These are phyloP conservation scores for Papiliotrema nemorosa DNA, from an alignment of 1,284 basidiomycete genomes.

Conservation along the genomic window DNA sequence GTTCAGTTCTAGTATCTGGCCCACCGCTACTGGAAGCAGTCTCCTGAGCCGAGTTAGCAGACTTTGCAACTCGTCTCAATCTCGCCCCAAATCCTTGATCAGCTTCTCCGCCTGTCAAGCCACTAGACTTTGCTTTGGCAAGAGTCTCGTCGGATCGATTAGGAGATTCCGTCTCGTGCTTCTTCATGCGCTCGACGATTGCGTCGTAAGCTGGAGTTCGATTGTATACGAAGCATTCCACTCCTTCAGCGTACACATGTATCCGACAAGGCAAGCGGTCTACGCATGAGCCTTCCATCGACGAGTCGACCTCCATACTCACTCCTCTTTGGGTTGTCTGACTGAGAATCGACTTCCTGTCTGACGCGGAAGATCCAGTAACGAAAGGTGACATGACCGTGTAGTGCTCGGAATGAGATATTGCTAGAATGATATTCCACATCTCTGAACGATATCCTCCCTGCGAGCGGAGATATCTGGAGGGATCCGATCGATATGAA, in stretches of 20 bases:
- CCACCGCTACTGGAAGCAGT: conserved; percentile 3
- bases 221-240: conserved; percentile 90
- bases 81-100: conserved; percentile 9
- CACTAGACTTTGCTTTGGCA: neutral
- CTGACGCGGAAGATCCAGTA: conserved; percentile 80
- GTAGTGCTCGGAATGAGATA: conserved; percentile 74
- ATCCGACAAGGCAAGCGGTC: conserved; percentile 67
- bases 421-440: conserved; percentile 84
- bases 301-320: conserved; percentile 7
- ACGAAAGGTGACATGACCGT: conserved; percentile 80
- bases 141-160: neutral
- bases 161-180: conserved; percentile 23
- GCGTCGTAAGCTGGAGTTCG: conserved; percentile 78
- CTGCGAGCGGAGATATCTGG: conserved; percentile 82
- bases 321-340: conserved; percentile 31
- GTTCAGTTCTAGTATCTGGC: neutral
- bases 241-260: conserved; percentile 69
- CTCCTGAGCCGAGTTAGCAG: conserved; percentile 4
- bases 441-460: conserved; percentile 79
- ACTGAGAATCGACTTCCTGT: conserved; percentile 50
- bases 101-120: neutral
- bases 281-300: no score
- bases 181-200: conserved; percentile 70
- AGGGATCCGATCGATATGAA: conserved; percentile 60
- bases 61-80: conserved; percentile 13